Evolutionary conservation across 495 filamentous ascomycete genomes (phyloP).

Genomic region (Cercophora newfieldiana): DNA sequence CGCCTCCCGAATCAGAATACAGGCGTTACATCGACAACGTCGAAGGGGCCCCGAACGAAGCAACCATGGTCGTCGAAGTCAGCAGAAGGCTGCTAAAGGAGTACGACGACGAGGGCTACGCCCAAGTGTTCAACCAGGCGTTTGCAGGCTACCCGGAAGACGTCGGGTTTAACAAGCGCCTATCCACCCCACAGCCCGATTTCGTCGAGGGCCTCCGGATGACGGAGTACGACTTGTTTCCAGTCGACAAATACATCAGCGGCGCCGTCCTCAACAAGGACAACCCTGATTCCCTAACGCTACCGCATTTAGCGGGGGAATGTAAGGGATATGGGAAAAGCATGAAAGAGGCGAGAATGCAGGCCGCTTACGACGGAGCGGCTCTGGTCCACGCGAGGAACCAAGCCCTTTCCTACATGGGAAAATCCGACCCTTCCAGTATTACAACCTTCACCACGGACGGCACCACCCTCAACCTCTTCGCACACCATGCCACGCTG

Average conservation of each 20-base stretch:
- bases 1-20: conserved; percentile 4
- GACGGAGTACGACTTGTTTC: conserved; percentile 28
- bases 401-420: background rate
- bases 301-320: conserved; percentile 32
- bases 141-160: conserved; percentile 25
- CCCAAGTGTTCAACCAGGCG: conserved; percentile 17
- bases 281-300: conserved; percentile 23
- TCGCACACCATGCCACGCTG: conserved; percentile 29
- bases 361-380: conserved; percentile 21
- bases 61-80: background rate
- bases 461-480: conserved; percentile 29
- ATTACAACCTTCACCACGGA: conserved; percentile 36
- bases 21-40: background rate
- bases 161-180: conserved; percentile 25
- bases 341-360: conserved; percentile 26
- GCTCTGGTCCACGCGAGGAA: conserved; percentile 1
- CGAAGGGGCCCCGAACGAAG: conserved; percentile 5
- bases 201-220: conserved; percentile 26
- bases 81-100: background rate
- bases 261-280: conserved; percentile 30
- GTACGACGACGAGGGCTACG: conserved; percentile 10
- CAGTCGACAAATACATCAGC: conserved; percentile 25
- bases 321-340: conserved; percentile 25
- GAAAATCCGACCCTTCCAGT: conserved; percentile 22
- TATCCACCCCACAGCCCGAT: conserved; percentile 9